phyloP scores from a whole-genome alignment of 2,329 filamentous ascomycete genomes.

The Fusarium sp. region DNA sequence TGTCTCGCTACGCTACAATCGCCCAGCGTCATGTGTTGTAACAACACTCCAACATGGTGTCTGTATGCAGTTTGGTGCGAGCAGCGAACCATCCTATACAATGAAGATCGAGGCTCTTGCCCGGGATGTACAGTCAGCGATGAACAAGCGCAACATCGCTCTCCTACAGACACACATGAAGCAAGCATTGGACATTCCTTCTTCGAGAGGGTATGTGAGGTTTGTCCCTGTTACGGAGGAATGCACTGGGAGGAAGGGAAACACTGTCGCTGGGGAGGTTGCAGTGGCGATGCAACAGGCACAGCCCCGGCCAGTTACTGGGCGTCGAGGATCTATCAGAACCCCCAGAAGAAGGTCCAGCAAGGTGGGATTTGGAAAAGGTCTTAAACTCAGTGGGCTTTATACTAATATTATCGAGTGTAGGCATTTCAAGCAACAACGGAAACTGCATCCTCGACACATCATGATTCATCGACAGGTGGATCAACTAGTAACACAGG shows the following conservation, averaged over 20 bases:
- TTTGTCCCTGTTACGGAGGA: constrained; percentile 79
- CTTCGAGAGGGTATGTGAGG: constrained; percentile 77
- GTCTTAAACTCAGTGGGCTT: no score
- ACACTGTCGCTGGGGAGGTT: constrained; percentile 76
- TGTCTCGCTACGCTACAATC: constrained; percentile 80
- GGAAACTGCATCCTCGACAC: not conserved
- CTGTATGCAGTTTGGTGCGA: constrained; percentile 80
- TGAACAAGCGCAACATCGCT: constrained; percentile 85
- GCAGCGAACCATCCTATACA: constrained; percentile 83
- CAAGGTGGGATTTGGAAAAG: constrained; percentile 28
- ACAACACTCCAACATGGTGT: constrained; percentile 81
- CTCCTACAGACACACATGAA: constrained; percentile 82
- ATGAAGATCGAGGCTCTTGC: constrained; percentile 80
- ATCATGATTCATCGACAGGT: not conserved
- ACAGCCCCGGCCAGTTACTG: not conserved
- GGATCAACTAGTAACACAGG: not conserved
- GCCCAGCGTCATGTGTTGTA: constrained; percentile 79
- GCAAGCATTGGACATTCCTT: constrained; percentile 74
- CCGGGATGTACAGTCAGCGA: constrained; percentile 75
- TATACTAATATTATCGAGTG: constrained; percentile 5
- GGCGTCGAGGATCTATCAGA: constrained; percentile 21
- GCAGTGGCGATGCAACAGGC: constrained; percentile 26
- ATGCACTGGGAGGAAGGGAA: constrained; percentile 77
- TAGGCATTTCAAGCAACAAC: constrained; percentile 19
- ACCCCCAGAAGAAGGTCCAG: constrained; percentile 32